These are phyloP conservation scores for Cryptococcus deneoformans DNA, from an alignment of 1,284 basidiomycete species.

Conservation along the genomic window DNA sequence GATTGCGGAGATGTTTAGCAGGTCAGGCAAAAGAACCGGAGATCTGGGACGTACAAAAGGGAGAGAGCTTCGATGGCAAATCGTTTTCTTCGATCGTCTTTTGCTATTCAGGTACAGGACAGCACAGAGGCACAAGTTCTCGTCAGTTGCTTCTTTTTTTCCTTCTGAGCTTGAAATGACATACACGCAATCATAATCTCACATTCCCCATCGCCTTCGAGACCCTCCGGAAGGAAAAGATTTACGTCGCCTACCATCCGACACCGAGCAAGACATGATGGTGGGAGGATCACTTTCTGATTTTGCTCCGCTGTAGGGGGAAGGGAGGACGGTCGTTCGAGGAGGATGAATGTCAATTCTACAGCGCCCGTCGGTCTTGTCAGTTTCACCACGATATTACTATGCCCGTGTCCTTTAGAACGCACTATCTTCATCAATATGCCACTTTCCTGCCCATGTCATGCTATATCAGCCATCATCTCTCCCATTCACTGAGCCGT, in stretches of 20 bases:
- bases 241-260: slow-evolving; percentile 93
- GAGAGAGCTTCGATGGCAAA: slow-evolving; percentile 63
- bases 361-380: neutral
- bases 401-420: neutral
- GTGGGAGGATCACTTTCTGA: slow-evolving; percentile 12
- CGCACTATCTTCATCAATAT: slow-evolving; percentile 78
- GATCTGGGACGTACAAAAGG: slow-evolving; percentile 52
- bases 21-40: neutral
- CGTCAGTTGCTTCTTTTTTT: neutral
- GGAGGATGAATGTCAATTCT: slow-evolving; percentile 90
- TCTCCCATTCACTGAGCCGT: neutral
- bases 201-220: slow-evolving; percentile 60
- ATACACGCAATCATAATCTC: slow-evolving; percentile 81
- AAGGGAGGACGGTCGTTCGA: slow-evolving; percentile 52
- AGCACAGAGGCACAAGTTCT: neutral
- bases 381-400: neutral
- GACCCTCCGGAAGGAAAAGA: slow-evolving; percentile 69
- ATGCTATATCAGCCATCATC: neutral
- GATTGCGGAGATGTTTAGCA: slow-evolving; percentile 1
- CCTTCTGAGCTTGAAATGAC: slow-evolving; percentile 13
- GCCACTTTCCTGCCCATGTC: slow-evolving; percentile 71
- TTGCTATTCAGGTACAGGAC: neutral
- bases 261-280: slow-evolving; percentile 51
- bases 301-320: slow-evolving; percentile 20
- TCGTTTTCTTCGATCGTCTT: slow-evolving; percentile 57